Evolutionary conservation across 352 stramenopile species (phyloP).

Genomic region (Phytophthora europaea): DNA sequence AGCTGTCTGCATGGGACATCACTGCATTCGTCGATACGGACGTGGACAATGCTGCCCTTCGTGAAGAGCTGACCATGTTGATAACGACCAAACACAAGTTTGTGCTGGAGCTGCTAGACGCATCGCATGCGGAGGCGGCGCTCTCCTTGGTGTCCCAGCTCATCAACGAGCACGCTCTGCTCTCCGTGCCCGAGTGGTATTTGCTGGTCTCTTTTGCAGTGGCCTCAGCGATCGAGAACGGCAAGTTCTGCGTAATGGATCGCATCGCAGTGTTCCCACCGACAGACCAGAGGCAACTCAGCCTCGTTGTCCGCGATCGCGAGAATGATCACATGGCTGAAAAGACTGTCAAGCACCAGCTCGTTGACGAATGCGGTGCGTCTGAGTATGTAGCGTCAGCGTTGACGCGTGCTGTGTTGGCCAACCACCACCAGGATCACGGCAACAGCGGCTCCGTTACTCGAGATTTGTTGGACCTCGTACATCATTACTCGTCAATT

Average conservation of each 20-base stretch:
- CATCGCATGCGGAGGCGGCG: slow-evolving; percentile 39
- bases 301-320: neutral
- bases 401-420: slow-evolving; percentile 18
- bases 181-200: slow-evolving; percentile 64
- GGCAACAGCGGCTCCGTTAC: neutral
- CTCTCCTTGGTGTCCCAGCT: slow-evolving; percentile 54
- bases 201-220: slow-evolving; percentile 45
- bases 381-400: slow-evolving; percentile 20
- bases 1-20: slow-evolving; percentile 22
- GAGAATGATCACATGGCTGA: slow-evolving; percentile 2
- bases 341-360: slow-evolving; percentile 14
- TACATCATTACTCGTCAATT: slow-evolving; percentile 16
- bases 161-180: slow-evolving; percentile 63
- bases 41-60: slow-evolving; percentile 11
- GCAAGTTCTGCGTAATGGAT: slow-evolving; percentile 38
- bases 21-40: slow-evolving; percentile 20
- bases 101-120: slow-evolving; percentile 48
- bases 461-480: slow-evolving; percentile 27
- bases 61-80: slow-evolving; percentile 36
- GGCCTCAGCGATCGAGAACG: slow-evolving; percentile 44
- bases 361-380: slow-evolving; percentile 31
- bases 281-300: slow-evolving; percentile 4
- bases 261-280: slow-evolving; percentile 13
- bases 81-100: slow-evolving; percentile 53
- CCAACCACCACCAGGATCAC: neutral